Percentiles rank a stretch among this genome's conserved stretches.
Conservation (phyloP, 2,329 filamentous ascomycete genomes). For the Fusarium avenaceum region DNA sequence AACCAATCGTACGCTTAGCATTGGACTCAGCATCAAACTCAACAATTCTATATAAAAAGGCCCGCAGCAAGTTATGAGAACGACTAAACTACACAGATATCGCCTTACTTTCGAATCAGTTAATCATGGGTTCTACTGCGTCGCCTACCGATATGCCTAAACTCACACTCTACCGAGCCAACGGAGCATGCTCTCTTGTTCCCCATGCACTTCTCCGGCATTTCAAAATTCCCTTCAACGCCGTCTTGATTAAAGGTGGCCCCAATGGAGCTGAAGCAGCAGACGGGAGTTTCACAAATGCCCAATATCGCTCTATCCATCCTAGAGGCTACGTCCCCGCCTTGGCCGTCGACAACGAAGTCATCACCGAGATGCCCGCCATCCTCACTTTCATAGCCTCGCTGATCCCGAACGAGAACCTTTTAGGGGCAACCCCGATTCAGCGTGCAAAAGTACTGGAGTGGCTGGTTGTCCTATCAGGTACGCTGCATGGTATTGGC, state of each 20-base stretch:
- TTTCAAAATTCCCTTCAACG: conserved; percentile 46
- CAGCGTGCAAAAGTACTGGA: conserved; percentile 48
- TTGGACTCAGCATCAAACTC: neutral
- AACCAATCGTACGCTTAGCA: neutral
- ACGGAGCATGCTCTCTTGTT: conserved; percentile 51
- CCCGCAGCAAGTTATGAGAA: fast-evolving
- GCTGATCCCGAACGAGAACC: conserved; percentile 28
- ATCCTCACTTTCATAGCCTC: conserved; percentile 52
- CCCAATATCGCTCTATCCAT: conserved; percentile 51
- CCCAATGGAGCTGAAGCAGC: conserved; percentile 43
- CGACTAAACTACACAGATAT: fast-evolving
- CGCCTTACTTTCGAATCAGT: fast-evolving
- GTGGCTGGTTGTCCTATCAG: conserved; percentile 54
- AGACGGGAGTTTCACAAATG: conserved; percentile 52
- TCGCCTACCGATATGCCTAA: conserved; percentile 27
- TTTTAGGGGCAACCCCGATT: conserved; percentile 42
- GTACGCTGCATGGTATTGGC: conserved; percentile 50
- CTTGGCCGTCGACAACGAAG: conserved; percentile 47
- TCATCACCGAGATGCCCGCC: conserved; percentile 54
- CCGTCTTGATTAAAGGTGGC: conserved; percentile 37
- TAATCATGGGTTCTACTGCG: neutral
- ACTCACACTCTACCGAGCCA: conserved; percentile 50
- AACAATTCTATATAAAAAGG: neutral
- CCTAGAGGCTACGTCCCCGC: conserved; percentile 52
- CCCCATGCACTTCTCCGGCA: conserved; percentile 51